A percentile compares a stretch with the other conserved stretches of the same genome.
These are phyloP conservation scores for Phyllosticta capitalensis DNA, from an alignment of 2,329 filamentous ascomycete genomes.

Conservation along the genomic window DNA sequence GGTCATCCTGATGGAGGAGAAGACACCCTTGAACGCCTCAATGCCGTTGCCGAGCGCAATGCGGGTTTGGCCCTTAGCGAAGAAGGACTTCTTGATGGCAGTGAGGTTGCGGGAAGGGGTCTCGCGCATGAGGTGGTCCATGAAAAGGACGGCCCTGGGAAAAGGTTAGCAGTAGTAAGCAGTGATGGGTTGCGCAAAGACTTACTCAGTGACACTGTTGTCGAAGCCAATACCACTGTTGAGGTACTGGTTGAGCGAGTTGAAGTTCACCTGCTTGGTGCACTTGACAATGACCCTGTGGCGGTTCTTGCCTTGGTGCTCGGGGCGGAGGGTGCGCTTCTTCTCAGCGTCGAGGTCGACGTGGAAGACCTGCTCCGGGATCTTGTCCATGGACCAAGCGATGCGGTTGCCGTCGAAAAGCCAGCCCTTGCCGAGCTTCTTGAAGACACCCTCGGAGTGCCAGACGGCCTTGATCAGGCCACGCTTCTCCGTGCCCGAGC, in stretches of 20 bases:
- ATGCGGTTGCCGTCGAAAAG: conserved; percentile 78
- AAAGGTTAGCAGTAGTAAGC: conserved; percentile 34
- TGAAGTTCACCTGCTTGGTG: conserved; percentile 61
- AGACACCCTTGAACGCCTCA: conserved; percentile 80
- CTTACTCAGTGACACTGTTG: conserved; percentile 24
- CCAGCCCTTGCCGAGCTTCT: conserved; percentile 48
- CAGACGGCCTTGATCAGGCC: conserved; percentile 68
- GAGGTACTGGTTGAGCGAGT: conserved; percentile 58
- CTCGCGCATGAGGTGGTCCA: conserved; percentile 82
- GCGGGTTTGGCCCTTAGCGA: conserved; percentile 44
- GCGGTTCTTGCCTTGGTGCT: conserved; percentile 30
- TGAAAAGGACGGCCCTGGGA: conserved; percentile 75
- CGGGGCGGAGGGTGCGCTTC: conserved; percentile 25
- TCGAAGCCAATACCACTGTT: conserved; percentile 50
- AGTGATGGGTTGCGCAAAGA: neutral
- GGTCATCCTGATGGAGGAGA: conserved; percentile 71
- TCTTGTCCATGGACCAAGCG: conserved; percentile 52
- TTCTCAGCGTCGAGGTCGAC: conserved; percentile 67
- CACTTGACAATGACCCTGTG: conserved; percentile 54
- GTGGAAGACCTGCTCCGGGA: conserved; percentile 32
- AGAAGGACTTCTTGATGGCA: conserved; percentile 76
- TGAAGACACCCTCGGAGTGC: conserved; percentile 53
- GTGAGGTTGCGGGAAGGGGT: conserved; percentile 59
- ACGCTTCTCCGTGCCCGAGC: conserved; percentile 53
- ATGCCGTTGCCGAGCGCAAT: conserved; percentile 53